A percentile compares a stretch with the other conserved stretches of the same genome.
phyloP scores from a whole-genome alignment of 1,284 basidiomycete species.

The Apiotrichum siamense region DNA sequence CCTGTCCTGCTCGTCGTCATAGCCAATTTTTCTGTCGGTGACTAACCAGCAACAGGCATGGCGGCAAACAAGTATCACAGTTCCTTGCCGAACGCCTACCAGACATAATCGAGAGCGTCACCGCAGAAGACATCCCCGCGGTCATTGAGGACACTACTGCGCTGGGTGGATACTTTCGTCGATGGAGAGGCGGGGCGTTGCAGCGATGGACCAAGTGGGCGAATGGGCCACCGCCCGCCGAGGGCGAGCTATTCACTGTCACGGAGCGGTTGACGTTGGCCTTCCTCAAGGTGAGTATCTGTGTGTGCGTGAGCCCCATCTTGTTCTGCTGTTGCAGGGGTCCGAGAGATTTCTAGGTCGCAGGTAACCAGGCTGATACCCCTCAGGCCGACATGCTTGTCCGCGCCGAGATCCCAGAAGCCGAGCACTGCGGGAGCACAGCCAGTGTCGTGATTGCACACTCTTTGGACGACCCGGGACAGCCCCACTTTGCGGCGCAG shows the following conservation, averaged over 20 bases:
- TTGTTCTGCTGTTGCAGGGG: too few species aligned
- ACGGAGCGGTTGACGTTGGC: slow-evolving; percentile 77
- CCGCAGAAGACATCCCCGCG: slow-evolving; percentile 63
- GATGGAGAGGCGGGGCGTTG: slow-evolving; percentile 73
- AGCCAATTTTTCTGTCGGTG: not conserved
- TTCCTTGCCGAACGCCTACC: slow-evolving; percentile 75
- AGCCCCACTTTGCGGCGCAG: slow-evolving; percentile 71
- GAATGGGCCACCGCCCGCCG: not conserved
- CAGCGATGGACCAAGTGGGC: slow-evolving; percentile 31
- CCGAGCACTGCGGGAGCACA: slow-evolving; percentile 63
- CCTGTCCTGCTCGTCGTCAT: too few species aligned
- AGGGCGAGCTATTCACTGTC: slow-evolving; percentile 57
- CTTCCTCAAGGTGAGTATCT: slow-evolving; percentile 66
- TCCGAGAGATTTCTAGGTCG: too few species aligned
- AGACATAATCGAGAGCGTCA: slow-evolving; percentile 66
- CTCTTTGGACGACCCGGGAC: slow-evolving; percentile 65
- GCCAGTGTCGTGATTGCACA: slow-evolving; percentile 85
- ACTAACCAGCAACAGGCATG: slow-evolving; percentile 56
- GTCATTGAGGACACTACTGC: slow-evolving; percentile 70
- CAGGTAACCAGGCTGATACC: too few species aligned
- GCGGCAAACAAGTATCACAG: slow-evolving; percentile 66
- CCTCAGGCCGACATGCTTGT: slow-evolving; percentile 57
- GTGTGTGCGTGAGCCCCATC: not conserved
- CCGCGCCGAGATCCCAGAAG: slow-evolving; percentile 53
- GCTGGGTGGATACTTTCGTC: slow-evolving; percentile 70